Evolutionary conservation across 768 basidiomycete genomes (phyloP).

Genomic region (Naematelia aurantialba): DNA sequence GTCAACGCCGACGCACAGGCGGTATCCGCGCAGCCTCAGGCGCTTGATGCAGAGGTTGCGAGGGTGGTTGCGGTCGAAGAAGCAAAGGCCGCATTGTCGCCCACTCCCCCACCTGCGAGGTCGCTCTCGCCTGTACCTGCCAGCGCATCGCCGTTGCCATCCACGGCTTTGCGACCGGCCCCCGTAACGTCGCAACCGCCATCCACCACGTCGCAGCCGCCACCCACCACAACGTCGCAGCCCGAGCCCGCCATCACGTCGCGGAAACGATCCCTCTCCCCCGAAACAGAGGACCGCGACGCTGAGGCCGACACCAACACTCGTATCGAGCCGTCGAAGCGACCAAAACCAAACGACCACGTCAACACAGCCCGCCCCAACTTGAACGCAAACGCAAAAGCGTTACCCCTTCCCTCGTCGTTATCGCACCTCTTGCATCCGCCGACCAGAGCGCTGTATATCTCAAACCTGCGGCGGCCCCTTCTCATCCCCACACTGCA

Average conservation of each 20-base stretch:
- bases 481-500: constrained; percentile 34
- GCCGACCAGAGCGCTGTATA: constrained; percentile 45
- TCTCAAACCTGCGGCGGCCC: constrained; percentile 47
- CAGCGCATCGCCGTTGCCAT: not conserved
- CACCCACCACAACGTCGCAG: not conserved
- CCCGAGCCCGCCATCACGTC: not conserved
- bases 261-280: constrained; percentile 11
- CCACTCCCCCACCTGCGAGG: constrained; percentile 12
- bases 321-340: not conserved
- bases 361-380: not conserved
- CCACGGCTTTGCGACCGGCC: not conserved
- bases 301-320: not conserved
- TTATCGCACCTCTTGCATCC: constrained; percentile 44
- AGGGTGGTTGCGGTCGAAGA: constrained; percentile 28
- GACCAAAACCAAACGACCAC: constrained; percentile 11
- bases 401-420: constrained; percentile 21
- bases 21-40: constrained; percentile 14
- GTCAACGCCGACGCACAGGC: not conserved
- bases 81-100: constrained; percentile 13
- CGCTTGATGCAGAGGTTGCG: constrained; percentile 25
- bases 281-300: constrained; percentile 12
- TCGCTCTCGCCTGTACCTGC: constrained; percentile 28
- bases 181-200: not conserved
- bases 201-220: not conserved
- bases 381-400: constrained; percentile 7